Percentiles rank a stretch among this genome's conserved stretches.
These are phyloP conservation scores for Erysiphe pulchra DNA, from an alignment of 2,329 filamentous ascomycete species.

Conservation along the genomic window DNA sequence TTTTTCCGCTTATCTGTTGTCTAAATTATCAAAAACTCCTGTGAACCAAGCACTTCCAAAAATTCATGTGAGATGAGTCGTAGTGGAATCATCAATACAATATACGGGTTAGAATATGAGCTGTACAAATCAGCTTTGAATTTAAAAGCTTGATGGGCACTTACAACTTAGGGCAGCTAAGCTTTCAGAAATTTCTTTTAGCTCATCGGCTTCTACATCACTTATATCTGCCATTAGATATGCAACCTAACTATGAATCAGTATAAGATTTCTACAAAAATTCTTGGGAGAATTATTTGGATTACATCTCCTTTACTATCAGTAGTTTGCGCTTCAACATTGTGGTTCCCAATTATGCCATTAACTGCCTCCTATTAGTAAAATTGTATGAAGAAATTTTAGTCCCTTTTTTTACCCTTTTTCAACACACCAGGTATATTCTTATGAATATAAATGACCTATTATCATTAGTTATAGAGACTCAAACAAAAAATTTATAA, in stretches of 20 bases:
- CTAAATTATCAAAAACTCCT: no score
- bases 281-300: neutral
- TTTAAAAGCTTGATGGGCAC: constrained; percentile 13
- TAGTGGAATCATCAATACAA: constrained; percentile 11
- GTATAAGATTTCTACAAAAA: neutral
- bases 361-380: constrained; percentile 35
- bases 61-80: no score
- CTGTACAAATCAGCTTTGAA: constrained; percentile 4
- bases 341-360: constrained; percentile 80
- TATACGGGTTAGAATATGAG: constrained; percentile 15
- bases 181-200: constrained; percentile 63
- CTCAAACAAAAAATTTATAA: neutral
- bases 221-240: constrained; percentile 98
- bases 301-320: constrained; percentile 74
- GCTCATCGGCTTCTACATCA: constrained; percentile 52
- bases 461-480: neutral
- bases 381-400: neutral
- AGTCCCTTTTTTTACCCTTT: constrained; percentile 28
- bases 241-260: constrained; percentile 30
- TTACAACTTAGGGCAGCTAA: constrained; percentile 61
- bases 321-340: constrained; percentile 96
- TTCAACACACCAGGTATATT: constrained; percentile 89
- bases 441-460: constrained; percentile 86
- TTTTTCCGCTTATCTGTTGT: no score
- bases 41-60: no score